Base-by-base conservation (phyloP, 352 stramenopile genomes). In the Pythium angustatum region DNA sequence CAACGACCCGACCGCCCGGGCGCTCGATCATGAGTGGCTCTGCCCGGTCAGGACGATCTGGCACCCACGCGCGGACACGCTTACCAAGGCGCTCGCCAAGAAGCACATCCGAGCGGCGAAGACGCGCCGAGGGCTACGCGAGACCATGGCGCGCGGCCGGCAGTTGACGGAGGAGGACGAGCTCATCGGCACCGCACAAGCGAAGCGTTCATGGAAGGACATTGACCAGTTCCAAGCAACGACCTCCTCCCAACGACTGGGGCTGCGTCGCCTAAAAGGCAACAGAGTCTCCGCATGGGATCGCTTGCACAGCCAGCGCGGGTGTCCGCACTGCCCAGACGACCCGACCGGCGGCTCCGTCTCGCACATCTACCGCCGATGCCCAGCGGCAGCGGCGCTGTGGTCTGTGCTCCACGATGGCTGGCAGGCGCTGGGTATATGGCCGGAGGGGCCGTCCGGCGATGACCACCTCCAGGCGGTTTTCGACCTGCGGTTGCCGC, bases 301-400 rank as follows among this genome's bases (percentile, higher is more conserved):
- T 12, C 45, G 45, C 1, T 4, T 30, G 3, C 27, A 22, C 6
- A 17, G 41, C 14, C 45, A 41, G 5, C 57, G 26, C 17, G 45
- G 45, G 5, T 64, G 57, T 31, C 57, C 57, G n/a, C 44, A 49
- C 26, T 64, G n/a, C n/a, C n/a, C n/a, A n/a, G n/a, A n/a, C n/a
- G n/a, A n/a, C n/a, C n/a, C n/a, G n/a, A n/a, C n/a, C n/a, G n/a
- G n/a, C n/a, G n/a, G n/a, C n/a, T n/a, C n/a, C n/a, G n/a, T n/a
- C n/a, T n/a, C n/a, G n/a, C n/a, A n/a, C n/a, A n/a, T n/a, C n/a
- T n/a, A n/a, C n/a, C n/a, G n/a, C n/a, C n/a, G n/a, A n/a, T n/a
- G n/a, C n/a, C n/a, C n/a, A n/a, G n/a, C n/a, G n/a, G n/a, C n/a
- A n/a, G n/a, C n/a, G n/a, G n/a, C n/a, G n/a, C n/a, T n/a, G n/a